Base-by-base conservation (phyloP, 1,284 basidiomycete species). In the Earliella scabrosa region DNA sequence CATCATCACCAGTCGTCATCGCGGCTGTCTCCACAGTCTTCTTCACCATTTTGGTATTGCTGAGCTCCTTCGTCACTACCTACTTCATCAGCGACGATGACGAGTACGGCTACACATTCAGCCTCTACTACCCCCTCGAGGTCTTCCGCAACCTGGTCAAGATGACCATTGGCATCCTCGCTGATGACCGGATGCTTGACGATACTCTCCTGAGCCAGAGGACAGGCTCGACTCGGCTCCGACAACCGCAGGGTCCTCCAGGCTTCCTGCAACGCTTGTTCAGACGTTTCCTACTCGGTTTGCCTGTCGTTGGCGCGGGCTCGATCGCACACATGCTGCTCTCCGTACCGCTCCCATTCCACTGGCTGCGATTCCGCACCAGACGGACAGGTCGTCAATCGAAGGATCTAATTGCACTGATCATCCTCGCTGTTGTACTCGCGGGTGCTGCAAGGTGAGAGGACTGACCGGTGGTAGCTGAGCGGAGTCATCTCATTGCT, bases 241-340 rank as follows among this genome's bases (percentile, higher is more conserved):
- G 29, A 16, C 49, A 65, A 35, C 65, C 66, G 2, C 54, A 58
- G n/a, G 55, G 54, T 20, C 68, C 73, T 23, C 77, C 79, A 4
- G 75, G 85, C 29, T 54, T 88, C 26, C 41, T 90, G 16, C 74
- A 71, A 54, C 76, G 79, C 34, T 81, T 92, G 57, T 56, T 89
- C 41, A 82, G 80, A 34, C 82, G 90, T 24, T 87, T 92, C 67
- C 62, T 92, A 14, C 72, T 92, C 20, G 90, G 90, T 20, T 75
- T 93, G 13, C 90, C 90, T 23, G 78, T 92, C 45, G 80, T 93
- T 10, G 89, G 90, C 8, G 88, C 87, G 35, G 82, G 83, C n/a
- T 91, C 88, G 20, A 71, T 92, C 40, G 80, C 91, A 9, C 86
- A 89, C 47, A 82, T 89, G 79, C 69, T 91, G 8, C 67, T 87